Percentiles rank a stretch among this genome's conserved stretches.
Conservation (phyloP, 2,329 filamentous ascomycete species). For the Lecanosticta acicola region DNA sequence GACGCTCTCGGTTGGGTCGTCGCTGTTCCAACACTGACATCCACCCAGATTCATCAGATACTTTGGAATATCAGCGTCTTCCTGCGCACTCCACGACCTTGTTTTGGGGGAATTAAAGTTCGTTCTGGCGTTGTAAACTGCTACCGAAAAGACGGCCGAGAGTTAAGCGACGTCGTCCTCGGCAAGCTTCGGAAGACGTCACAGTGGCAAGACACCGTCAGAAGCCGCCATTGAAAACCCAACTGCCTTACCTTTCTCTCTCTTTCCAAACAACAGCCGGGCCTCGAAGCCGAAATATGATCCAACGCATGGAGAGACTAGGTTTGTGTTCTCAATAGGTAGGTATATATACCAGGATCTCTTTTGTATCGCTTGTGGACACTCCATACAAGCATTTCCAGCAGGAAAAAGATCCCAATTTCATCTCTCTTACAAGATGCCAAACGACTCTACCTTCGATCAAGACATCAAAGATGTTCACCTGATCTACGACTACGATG, state of each 20-base stretch:
- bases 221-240: too few relatives aligned
- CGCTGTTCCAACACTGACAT: too few relatives aligned
- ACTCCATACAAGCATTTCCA: background rate
- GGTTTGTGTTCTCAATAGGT: background rate
- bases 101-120: too few relatives aligned
- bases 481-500: conserved; percentile 54
- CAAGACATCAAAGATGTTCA: conserved; percentile 50
- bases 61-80: too few relatives aligned
- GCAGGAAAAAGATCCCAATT: background rate
- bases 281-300: background rate
- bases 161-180: too few relatives aligned
- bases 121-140: too few relatives aligned
- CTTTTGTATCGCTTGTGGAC: background rate
- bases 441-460: conserved; percentile 35
- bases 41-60: too few relatives aligned
- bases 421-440: too few relatives aligned
- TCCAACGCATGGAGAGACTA: background rate
- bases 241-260: background rate
- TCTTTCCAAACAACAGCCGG: background rate
- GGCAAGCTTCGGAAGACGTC: background rate
- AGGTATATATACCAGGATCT: background rate
- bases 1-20: too few relatives aligned
- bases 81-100: too few relatives aligned
- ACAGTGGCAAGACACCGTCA: background rate
- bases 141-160: too few relatives aligned